Evolutionary conservation across 768 basidiomycete species (phyloP).

Genomic region (Hypsizygus marmoreus): DNA sequence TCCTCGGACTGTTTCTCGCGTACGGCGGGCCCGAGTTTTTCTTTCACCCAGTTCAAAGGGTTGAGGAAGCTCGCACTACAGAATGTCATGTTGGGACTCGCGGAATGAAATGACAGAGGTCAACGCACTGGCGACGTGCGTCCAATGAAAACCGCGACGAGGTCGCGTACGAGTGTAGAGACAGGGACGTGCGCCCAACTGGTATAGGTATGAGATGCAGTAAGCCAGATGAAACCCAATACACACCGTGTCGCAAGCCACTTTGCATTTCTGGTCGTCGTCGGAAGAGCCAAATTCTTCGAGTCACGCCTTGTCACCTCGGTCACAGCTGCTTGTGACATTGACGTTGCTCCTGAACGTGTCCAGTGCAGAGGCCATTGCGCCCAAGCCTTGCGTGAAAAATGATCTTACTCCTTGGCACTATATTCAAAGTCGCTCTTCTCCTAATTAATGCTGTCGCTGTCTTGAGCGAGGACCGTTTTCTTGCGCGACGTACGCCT

Average conservation of each 20-base stretch:
- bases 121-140: slow-evolving; percentile 47
- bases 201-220: slow-evolving; percentile 2
- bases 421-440: slow-evolving; percentile 81
- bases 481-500: slow-evolving; percentile 84
- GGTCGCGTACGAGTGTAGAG: slow-evolving; percentile 9
- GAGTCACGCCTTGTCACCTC: slow-evolving; percentile 13
- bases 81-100: slow-evolving; percentile 6
- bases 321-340: slow-evolving; percentile 12
- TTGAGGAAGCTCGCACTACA: slow-evolving; percentile 50
- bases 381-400: slow-evolving; percentile 13
- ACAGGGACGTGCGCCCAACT: slow-evolving; percentile 13
- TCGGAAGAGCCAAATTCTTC: slow-evolving; percentile 11
- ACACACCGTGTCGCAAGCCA: slow-evolving; percentile 25
- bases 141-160: slow-evolving; percentile 33
- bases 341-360: slow-evolving; percentile 7
- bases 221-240: slow-evolving; percentile 16
- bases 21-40: slow-evolving; percentile 52
- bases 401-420: slow-evolving; percentile 62
- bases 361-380: slow-evolving; percentile 14
- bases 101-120: neutral
- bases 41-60: slow-evolving; percentile 65
- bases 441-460: slow-evolving; percentile 94
- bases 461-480: slow-evolving; percentile 93
- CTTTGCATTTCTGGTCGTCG: slow-evolving; percentile 15
- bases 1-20: slow-evolving; percentile 47